These are phyloP conservation scores for Oidium heveae DNA, from an alignment of 2,329 filamentous ascomycete species.

Conservation along the genomic window DNA sequence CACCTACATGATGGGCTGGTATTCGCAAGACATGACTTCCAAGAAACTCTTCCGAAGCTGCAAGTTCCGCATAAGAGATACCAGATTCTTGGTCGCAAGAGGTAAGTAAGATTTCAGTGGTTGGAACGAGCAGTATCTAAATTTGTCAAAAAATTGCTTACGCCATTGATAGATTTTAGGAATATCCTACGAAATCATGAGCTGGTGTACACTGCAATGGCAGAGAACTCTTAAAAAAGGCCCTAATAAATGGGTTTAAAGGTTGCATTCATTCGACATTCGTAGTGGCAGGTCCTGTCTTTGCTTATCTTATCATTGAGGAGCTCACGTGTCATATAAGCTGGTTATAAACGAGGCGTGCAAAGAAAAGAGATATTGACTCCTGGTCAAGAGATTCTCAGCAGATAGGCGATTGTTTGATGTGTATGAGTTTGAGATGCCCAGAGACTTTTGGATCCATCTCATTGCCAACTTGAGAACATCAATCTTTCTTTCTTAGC, in stretches of 20 bases:
- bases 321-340: too few relatives aligned
- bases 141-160: not conserved
- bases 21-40: constrained; percentile 90
- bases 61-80: constrained; percentile 50
- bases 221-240: constrained; percentile 94
- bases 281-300: constrained; percentile 4
- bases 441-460: too few relatives aligned
- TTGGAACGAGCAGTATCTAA: constrained; percentile 68
- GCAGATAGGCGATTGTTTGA: too few relatives aligned
- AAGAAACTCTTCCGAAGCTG: constrained; percentile 79
- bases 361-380: too few relatives aligned
- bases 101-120: constrained; percentile 73
- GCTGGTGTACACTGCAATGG: constrained; percentile 75
- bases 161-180: not conserved
- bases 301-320: too few relatives aligned
- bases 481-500: too few relatives aligned
- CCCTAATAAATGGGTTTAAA: constrained; percentile 92
- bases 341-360: too few relatives aligned
- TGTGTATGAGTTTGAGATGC: too few relatives aligned
- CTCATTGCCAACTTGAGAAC: too few relatives aligned
- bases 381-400: too few relatives aligned
- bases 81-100: constrained; percentile 72
- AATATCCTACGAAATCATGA: constrained; percentile 46
- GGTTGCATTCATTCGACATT: constrained; percentile 61
- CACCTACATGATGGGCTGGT: constrained; percentile 26